Base-by-base conservation (phyloP, 1,139 yeast genomes). In the Candida neerlandica region DNA sequence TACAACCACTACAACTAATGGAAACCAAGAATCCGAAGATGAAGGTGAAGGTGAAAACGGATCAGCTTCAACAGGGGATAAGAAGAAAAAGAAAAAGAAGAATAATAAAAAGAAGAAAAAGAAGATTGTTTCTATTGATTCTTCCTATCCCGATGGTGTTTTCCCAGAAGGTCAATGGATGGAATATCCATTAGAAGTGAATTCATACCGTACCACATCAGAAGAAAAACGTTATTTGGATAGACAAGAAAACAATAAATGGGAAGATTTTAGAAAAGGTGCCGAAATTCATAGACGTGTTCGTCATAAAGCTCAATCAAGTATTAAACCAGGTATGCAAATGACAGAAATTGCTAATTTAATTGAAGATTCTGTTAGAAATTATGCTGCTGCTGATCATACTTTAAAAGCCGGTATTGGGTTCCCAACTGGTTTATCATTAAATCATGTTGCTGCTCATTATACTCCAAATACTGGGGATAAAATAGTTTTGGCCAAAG, bases 391-490 rank as follows among this genome's bases (percentile, higher is more conserved):
- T 44, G 84, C 80, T 45, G 85, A 86, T 56, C 85, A 84, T 47
- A 79, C 85, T 46, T 78, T 81, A 52, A 71, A 68, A 46, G 95
- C 92, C 11, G 99, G 99, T 40, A 83, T 92, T 61, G 99, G 98
- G 2, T 94, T 94, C 77, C 99, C 99, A 41, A 91, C 98, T 10
- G 99, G 99, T 49, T 80, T 95, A 46, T 89, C 97, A 0, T 71
- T 92, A 56, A 95, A 94, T 70, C 89, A 92, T 64, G 87, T 91
- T 60, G 99, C 99, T 29, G 99, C 99, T 0, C 99, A 95, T 67
- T 94, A 91, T 69, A 92, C 98, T 0, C 99, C 99, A 16, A 94
- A 94, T 69, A 86, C 96, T 15, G 97, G 97, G 16, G 99, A 95
- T 68, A 89, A 84, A 60, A 80, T 88, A 9, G 87, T 87, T 1